Evolutionary conservation across 2,329 filamentous ascomycete species (phyloP), one percentile per base, ranked within the genome.

Genomic region (Botryotinia convoluta): DNA sequence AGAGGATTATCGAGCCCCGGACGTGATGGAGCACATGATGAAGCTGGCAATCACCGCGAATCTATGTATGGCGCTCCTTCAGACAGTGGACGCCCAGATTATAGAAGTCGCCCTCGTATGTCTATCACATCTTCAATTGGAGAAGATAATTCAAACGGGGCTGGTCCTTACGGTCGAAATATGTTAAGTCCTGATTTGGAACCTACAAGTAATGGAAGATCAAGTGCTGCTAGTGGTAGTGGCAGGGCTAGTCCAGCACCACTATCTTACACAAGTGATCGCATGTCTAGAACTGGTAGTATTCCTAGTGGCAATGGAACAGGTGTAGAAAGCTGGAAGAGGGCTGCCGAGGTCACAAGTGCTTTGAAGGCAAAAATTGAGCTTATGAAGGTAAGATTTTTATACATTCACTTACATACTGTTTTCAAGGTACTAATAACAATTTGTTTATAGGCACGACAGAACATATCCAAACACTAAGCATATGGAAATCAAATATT

Each of bases 311-410:
- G 76, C 77, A 82, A 78, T 63, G 81, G 83, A 26, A 88, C 90
- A 64, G 90, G 90, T 0, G 90, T 91, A 29, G 96, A 99, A 84
- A 98, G 95, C 81, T 99, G 96, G 96, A 97, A 95, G 85, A 88
- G 96, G 78, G 96, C 96, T 29, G 96, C 96, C 3, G 96, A 99
- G 85, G 96, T 99, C 73, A 99, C 96, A 72, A 98, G 95, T 83
- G 96, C 98, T 82, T 83, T 99, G 80, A 99, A 98, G 85, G 94
- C 95, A 70, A 90, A 96, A 81, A 99, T 99, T 82, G 96, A 98
- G 85, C 93, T 96, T 86, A 99, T 99, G 96, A 99, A 98, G 88
- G 89, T 89, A 79, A 77, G 84, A 74, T 71, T 51, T 67, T 16
- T n/a, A 54, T 26, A 32, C 22, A 54, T 65, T 7, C 48, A 14